Percentiles rank a stretch among this genome's conserved stretches.
Evolutionary conservation across 257 asterid species (phyloP).

Genomic region (Fraxinus quadrangulata): DNA sequence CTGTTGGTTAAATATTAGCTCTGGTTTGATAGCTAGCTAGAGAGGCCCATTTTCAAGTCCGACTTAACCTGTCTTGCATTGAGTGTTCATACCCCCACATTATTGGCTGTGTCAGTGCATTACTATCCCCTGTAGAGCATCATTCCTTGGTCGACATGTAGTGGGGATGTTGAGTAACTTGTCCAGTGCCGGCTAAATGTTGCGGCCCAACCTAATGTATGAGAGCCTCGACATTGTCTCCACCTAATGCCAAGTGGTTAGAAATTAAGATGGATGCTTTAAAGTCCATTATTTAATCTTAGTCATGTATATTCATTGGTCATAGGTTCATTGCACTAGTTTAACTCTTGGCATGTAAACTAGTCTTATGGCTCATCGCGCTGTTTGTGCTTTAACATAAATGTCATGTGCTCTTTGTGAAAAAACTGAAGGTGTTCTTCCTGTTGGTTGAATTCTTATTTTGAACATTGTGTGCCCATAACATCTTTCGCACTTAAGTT

Average conservation of each 20-base stretch:
- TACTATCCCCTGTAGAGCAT: not conserved
- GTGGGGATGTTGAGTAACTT: slow-evolving; percentile 7
- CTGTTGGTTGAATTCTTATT: not conserved
- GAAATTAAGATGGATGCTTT: slow-evolving; percentile 10
- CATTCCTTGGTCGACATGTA: not conserved
- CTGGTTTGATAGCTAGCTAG: slow-evolving; percentile 1
- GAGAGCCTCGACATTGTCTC: not conserved
- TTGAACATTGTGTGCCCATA: not conserved
- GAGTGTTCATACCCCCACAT: slow-evolving; percentile 4
- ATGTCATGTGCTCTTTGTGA: not conserved
- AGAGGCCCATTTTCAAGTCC: not conserved
- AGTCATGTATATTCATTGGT: not conserved
- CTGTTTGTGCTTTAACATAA: slow-evolving; percentile 14
- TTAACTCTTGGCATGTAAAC: slow-evolving; percentile 5
- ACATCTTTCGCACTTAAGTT: not conserved
- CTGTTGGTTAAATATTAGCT: not conserved
- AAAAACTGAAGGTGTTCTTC: not conserved
- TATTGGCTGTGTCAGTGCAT: slow-evolving; percentile 5
- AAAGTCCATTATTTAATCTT: not conserved
- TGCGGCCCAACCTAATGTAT: not conserved
- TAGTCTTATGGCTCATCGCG: not conserved
- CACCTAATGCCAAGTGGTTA: slow-evolving; percentile 16
- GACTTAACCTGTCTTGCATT: not conserved
- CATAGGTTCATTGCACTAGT: not conserved
- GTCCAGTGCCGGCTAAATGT: not conserved